Conservation (phyloP, 2,329 filamentous ascomycete species). For the Penicillium sp. region DNA sequence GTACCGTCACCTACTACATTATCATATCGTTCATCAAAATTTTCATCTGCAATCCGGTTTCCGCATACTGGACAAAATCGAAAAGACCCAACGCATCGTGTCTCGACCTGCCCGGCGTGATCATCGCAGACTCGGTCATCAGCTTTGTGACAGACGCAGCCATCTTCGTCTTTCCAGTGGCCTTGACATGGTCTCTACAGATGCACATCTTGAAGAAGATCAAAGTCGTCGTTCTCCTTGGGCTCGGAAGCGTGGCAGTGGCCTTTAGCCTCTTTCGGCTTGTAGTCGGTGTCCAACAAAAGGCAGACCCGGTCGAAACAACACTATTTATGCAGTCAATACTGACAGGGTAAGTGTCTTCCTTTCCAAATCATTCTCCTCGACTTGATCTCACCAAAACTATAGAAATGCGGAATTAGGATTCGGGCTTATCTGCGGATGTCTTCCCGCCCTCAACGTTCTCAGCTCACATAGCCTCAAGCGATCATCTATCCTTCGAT, state of each 20-base stretch:
- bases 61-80: conserved; percentile 11
- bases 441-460: conserved; percentile 9
- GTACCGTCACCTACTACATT: conserved; percentile 11
- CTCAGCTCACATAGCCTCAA: conserved; percentile 1
- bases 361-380: not conserved
- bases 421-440: conserved; percentile 8
- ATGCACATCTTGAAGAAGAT: conserved; percentile 11
- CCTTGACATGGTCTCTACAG: conserved; percentile 12
- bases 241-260: conserved; percentile 13
- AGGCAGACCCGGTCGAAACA: not conserved
- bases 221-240: conserved; percentile 10
- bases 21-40: conserved; percentile 17
- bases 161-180: conserved; percentile 12
- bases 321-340: conserved; percentile 8
- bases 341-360: conserved; percentile 6
- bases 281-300: conserved; percentile 9
- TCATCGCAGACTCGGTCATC: conserved; percentile 16
- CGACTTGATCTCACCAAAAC: not conserved
- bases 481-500: not conserved
- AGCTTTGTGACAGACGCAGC: conserved; percentile 15
- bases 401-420: conserved; percentile 10
- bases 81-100: conserved; percentile 3
- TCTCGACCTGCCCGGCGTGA: conserved; percentile 8
- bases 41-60: conserved; percentile 15
- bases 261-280: conserved; percentile 17